Evolutionary conservation across 2,329 filamentous ascomycete species (phyloP).

Genomic region (Apiospora saccharicola): DNA sequence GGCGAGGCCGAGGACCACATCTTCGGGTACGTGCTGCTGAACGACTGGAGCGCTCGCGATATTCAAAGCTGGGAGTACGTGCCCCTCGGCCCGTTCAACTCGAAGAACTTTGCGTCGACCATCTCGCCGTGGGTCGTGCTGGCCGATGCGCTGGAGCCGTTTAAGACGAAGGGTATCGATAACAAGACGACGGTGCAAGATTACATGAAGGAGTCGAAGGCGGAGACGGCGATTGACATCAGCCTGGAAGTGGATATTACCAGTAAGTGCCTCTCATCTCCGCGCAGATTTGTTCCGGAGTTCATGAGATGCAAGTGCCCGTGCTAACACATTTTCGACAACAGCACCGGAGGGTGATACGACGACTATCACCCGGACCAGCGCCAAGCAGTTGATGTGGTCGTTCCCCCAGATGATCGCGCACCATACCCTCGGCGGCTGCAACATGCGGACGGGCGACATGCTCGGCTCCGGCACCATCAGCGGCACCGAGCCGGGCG

Average conservation of each 20-base stretch:
- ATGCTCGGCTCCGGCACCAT: slow-evolving; percentile 83
- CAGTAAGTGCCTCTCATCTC: slow-evolving; percentile 48
- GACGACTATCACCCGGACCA: slow-evolving; percentile 67
- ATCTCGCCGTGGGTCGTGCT: slow-evolving; percentile 83
- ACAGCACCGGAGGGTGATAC: slow-evolving; percentile 54
- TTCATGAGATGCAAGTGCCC: background rate
- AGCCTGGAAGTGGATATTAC: slow-evolving; percentile 70
- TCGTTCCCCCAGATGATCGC: slow-evolving; percentile 85
- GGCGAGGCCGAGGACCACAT: slow-evolving; percentile 72
- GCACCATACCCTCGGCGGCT: slow-evolving; percentile 80
- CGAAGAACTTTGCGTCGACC: slow-evolving; percentile 83
- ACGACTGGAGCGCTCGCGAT: slow-evolving; percentile 87
- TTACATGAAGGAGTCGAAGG: slow-evolving; percentile 65
- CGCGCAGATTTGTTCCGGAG: background rate
- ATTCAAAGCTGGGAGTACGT: slow-evolving; percentile 88
- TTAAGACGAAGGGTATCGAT: slow-evolving; percentile 43
- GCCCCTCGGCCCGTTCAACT: slow-evolving; percentile 81
- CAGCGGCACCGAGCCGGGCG: slow-evolving; percentile 48
- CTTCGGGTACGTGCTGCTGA: slow-evolving; percentile 83
- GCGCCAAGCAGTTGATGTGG: slow-evolving; percentile 75
- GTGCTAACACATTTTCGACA: background rate
- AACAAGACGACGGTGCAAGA: slow-evolving; percentile 46
- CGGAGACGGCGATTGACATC: slow-evolving; percentile 72
- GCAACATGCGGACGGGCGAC: slow-evolving; percentile 76
- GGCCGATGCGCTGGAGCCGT: slow-evolving; percentile 74